These are phyloP conservation scores for Monosporozyma unispora DNA, from an alignment of 805 yeast species.

Conservation along the genomic window DNA sequence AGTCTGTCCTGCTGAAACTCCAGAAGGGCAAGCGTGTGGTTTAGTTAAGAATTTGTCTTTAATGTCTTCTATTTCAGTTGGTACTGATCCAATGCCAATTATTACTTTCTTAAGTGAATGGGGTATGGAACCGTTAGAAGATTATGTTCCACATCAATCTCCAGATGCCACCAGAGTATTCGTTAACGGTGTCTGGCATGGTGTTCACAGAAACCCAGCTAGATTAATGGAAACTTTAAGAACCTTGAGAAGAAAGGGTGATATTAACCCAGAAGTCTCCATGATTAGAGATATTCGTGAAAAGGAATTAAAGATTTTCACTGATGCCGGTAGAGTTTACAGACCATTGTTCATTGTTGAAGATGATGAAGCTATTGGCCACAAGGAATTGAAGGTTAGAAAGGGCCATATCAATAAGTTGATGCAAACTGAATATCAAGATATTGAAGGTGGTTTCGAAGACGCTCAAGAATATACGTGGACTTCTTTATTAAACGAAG, in stretches of 20 bases:
- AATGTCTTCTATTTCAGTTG: conserved; percentile 97
- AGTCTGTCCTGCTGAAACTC: conserved; percentile 99
- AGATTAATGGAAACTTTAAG: conserved; percentile 83
- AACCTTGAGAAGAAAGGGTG: conserved; percentile 87
- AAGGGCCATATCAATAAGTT: conserved; percentile 77
- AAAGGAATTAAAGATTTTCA: conserved; percentile 88
- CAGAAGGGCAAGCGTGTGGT: conserved; percentile 99
- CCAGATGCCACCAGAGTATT: conserved; percentile 90
- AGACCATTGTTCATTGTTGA: conserved; percentile 93
- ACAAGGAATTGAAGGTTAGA: conserved; percentile 63
- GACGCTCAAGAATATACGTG: conserved; percentile 65
- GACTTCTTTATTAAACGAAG: conserved; percentile 73
- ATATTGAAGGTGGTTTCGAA: conserved; percentile 40
- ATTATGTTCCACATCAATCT: conserved; percentile 84
- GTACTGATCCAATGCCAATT: conserved; percentile 94
- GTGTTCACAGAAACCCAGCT: conserved; percentile 96
- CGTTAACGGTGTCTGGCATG: conserved; percentile 99
- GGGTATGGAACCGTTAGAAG: conserved; percentile 98
- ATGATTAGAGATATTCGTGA: conserved; percentile 95
- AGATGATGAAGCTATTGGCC: conserved; percentile 62
- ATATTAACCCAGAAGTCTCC: conserved; percentile 91
- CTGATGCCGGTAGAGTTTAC: conserved; percentile 98
- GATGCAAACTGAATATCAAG: conserved; percentile 52
- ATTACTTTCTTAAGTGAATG: conserved; percentile 90
- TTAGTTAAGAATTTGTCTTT: conserved; percentile 90